Conservation (phyloP, 768 basidiomycete genomes). For the Clitopilus passeckerianus region DNA sequence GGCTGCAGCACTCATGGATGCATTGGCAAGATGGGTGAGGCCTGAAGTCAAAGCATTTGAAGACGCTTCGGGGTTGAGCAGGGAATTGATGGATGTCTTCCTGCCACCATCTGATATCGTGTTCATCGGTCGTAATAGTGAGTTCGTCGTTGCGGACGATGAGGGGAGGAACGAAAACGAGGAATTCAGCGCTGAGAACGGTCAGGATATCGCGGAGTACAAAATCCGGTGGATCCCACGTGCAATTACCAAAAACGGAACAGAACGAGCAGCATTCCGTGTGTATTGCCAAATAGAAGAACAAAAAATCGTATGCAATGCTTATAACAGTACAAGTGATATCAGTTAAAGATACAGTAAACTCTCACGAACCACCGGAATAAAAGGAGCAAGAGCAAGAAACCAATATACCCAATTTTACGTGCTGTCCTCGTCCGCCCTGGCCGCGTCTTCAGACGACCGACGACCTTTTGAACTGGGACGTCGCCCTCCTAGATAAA, state of each 20-base stretch:
- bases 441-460: not conserved
- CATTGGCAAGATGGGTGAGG: conserved; percentile 11
- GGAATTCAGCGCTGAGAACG: not conserved
- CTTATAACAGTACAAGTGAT: not conserved
- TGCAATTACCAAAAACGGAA: not conserved
- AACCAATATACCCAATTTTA: not conserved
- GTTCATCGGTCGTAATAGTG: conserved; percentile 19
- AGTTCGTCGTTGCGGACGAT: not conserved
- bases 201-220: not conserved
- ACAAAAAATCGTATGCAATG: not conserved
- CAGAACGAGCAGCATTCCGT: not conserved
- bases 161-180: conserved; percentile 2
- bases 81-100: conserved; percentile 35
- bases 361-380: not conserved
- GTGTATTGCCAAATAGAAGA: not conserved
- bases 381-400: not conserved
- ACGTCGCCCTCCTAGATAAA: not conserved
- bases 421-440: not conserved
- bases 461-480: not conserved
- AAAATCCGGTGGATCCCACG: not conserved
- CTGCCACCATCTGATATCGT: conserved; percentile 30
- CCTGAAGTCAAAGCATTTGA: conserved; percentile 17
- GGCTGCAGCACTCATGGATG: conserved; percentile 9
- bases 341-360: not conserved
- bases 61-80: conserved; percentile 35